Base-by-base conservation (phyloP, 805 yeast genomes). In the Candida glaebosa region DNA sequence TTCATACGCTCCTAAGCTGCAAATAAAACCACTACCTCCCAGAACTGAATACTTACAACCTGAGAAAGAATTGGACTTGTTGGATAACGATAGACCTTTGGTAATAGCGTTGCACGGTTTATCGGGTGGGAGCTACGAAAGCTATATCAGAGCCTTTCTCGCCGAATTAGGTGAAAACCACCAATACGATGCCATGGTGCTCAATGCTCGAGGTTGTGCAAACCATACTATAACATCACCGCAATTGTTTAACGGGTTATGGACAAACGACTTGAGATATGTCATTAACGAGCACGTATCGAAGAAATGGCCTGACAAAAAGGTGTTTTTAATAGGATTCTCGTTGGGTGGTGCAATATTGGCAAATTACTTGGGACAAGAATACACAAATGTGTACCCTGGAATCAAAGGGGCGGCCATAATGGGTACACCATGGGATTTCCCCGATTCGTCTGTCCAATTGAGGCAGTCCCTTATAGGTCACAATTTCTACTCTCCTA, bases 81-180 rank as follows among this genome's bases (percentile, higher is more conserved):
- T 67, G 31, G 63, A 61, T 34, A 71, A 71, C 42, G 57, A 66
- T 7, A 71, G 69, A 45, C 90, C 90, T 3, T 65, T 85, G 37
- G 68, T 81, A 16, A 65, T 85, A 24, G 76, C 83, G 6, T 61
- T 75, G 37, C 91, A 85, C 53, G 95, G 93, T 2, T 67, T 85
- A 30, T 83, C 86, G 19, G 91, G 93, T 44, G 95, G 95, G 1
- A 80, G 87, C 12, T 85, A 81, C 51, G 93, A 85, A 57, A 79
- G 86, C 16, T 81, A 81, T 43, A 76, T 84, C 36, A 71, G 88
- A 47, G 74, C 83, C 6, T 63, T 80, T 30, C 61, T 78, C 28
- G 63, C 65, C 35, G 58, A 63, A 16, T 60, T 82, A 37, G 69
- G 74, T 24, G 51, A 57, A 1, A 60, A 61, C 4, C 63, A 65